A percentile compares a stretch with the other conserved stretches of the same genome.
These are phyloP conservation scores for Paulownia fortunei DNA, from an alignment of 257 asterid genomes.

Conservation along the genomic window DNA sequence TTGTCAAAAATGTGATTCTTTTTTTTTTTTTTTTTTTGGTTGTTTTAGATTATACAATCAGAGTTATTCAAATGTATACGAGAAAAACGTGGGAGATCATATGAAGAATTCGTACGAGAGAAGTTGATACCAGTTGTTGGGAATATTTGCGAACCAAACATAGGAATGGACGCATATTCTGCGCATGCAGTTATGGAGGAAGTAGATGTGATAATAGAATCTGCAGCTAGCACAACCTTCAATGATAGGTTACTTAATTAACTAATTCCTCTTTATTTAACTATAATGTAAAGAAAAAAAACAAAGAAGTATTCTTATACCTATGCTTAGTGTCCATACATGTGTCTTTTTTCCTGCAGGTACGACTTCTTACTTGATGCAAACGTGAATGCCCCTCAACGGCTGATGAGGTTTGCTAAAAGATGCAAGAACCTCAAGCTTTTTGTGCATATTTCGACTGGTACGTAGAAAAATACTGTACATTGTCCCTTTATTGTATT, in stretches of 20 bases:
- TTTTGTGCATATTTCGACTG: conserved; percentile 33
- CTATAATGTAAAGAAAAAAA: too few species aligned
- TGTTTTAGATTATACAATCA: conserved; percentile 32
- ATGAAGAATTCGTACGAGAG: conserved; percentile 35
- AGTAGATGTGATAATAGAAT: conserved; percentile 41
- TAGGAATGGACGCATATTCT: conserved; percentile 39
- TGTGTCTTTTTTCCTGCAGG: conserved; percentile 27
- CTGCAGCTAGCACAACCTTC: conserved; percentile 49
- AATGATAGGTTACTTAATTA: conserved; percentile 33
- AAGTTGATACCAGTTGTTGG: conserved; percentile 56
- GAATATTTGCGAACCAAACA: conserved; percentile 48
- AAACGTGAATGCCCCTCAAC: conserved; percentile 37
- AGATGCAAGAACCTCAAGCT: conserved; percentile 42
- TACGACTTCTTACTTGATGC: conserved; percentile 38
- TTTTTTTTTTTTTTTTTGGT: not conserved
- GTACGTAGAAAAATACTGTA: not conserved
- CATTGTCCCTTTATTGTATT: not conserved
- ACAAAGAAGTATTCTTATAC: too few species aligned
- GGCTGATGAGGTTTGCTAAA: conserved; percentile 40
- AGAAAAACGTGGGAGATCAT: conserved; percentile 41
- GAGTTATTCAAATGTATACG: conserved; percentile 43
- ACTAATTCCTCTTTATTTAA: too few species aligned
- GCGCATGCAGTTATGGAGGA: conserved; percentile 28
- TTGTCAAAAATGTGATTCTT: too few species aligned
- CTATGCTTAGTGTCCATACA: too few species aligned